phyloP scores from a whole-genome alignment of 2,329 filamentous ascomycete species.

The Sclerotinia minor region DNA sequence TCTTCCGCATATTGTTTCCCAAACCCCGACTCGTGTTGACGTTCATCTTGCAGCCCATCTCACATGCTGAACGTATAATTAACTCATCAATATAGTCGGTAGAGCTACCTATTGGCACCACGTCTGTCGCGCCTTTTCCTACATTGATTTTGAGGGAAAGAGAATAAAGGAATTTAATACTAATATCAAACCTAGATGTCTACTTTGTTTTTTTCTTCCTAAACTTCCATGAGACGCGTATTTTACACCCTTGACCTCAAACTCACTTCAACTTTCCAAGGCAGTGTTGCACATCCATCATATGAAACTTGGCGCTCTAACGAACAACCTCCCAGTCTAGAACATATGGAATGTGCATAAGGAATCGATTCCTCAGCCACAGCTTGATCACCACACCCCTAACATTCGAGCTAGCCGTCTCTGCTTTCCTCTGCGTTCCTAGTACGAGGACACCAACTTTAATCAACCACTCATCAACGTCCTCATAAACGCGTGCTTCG shows the following conservation, averaged over 20 bases:
- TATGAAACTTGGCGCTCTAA: background rate
- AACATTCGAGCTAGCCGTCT: background rate
- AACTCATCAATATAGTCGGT: background rate
- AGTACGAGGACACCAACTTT: background rate
- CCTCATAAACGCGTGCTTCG: conserved; percentile 8
- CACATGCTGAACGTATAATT: background rate
- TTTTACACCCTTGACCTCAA: background rate
- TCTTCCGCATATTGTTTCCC: background rate
- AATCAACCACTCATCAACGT: conserved; percentile 1
- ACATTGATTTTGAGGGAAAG: no score
- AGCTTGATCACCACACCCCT: conserved; percentile 12
- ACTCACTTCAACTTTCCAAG: background rate
- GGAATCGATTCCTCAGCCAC: conserved; percentile 19
- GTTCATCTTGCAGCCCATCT: background rate
- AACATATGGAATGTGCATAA: background rate
- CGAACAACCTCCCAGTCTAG: background rate
- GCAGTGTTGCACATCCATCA: background rate
- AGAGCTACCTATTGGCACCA: conserved; percentile 2
- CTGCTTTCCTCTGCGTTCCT: no score
- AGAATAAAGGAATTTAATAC: no score
- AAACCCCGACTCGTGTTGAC: background rate
- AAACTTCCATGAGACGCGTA: no score
- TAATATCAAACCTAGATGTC: no score
- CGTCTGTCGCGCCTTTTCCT: background rate
- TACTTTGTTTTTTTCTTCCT: no score